phyloP scores from a whole-genome alignment of 2,329 filamentous ascomycete genomes.

The Penicillium sp. region DNA sequence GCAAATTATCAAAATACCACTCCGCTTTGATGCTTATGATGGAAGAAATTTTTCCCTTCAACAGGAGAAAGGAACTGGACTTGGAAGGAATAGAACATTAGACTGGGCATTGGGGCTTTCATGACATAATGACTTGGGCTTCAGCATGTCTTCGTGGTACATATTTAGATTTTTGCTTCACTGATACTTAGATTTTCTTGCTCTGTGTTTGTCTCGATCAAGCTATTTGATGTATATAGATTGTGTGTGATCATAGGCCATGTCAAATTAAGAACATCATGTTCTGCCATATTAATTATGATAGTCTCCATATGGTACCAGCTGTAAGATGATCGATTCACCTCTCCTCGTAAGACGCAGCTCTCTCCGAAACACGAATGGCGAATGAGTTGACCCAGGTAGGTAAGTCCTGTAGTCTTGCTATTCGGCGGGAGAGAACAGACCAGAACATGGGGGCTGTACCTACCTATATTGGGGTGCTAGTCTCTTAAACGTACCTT shows the following conservation, averaged over 20 bases:
- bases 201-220: background rate
- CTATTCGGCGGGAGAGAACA: no score
- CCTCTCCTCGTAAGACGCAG: no score
- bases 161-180: constrained; percentile 3
- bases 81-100: background rate
- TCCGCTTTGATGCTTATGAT: background rate
- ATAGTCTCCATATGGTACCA: no score
- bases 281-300: no score
- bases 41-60: background rate
- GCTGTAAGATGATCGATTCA: no score
- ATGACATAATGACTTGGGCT: constrained; percentile 17
- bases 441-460: no score
- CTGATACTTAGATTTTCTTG: background rate
- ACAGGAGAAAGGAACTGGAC: background rate
- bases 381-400: no score
- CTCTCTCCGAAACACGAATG: no score
- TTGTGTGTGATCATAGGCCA: background rate
- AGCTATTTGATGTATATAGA: constrained; percentile 5
- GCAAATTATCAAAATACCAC: background rate
- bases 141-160: constrained; percentile 2
- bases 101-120: constrained; percentile 4
- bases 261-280: background rate
- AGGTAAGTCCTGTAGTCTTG: no score
- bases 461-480: no score
- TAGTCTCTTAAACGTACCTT: no score